Evolutionary conservation across 225 moss, liverwort and hornwort genomes (phyloP).

Genomic region (Pseudisothecium myosuroides): DNA sequence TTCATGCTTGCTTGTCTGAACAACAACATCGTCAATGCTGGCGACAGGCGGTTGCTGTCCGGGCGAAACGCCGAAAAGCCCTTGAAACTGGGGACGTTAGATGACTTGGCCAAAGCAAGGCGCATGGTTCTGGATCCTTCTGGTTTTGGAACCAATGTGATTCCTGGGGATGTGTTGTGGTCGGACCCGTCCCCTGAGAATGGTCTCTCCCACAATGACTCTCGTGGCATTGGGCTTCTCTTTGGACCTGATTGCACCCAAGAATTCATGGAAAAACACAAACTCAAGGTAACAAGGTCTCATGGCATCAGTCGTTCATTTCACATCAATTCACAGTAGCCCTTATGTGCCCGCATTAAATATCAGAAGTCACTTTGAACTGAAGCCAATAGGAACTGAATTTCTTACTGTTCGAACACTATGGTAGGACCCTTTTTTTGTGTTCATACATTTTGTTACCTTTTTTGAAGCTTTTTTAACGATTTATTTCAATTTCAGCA

Average conservation of each 20-base stretch:
- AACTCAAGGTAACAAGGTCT: constrained; percentile 56
- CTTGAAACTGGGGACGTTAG: constrained; percentile 64
- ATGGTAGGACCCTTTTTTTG: not conserved
- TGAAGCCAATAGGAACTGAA: not conserved
- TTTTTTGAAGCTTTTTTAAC: not conserved
- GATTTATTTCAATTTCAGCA: not conserved
- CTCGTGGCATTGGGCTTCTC: constrained; percentile 85
- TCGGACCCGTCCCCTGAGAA: constrained; percentile 73
- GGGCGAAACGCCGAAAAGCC: constrained; percentile 25
- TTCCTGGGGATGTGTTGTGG: constrained; percentile 90
- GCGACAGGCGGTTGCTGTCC: constrained; percentile 69
- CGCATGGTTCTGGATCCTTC: constrained; percentile 77
- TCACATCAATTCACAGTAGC: not conserved
- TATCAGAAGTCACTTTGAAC: not conserved
- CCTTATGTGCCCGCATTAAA: not conserved
- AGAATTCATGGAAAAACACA: constrained; percentile 96
- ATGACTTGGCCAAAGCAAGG: constrained; percentile 71
- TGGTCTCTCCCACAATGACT: constrained; percentile 76
- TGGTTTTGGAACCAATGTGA: constrained; percentile 65
- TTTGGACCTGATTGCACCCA: constrained; percentile 98
- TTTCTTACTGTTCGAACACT: not conserved
- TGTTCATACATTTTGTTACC: not conserved
- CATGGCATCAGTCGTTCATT: not conserved
- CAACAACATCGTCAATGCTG: constrained; percentile 66
- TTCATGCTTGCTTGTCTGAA: constrained; percentile 72